Evolutionary conservation across 306 rosid genomes (phyloP).

Genomic region (Castanospermum australe): DNA sequence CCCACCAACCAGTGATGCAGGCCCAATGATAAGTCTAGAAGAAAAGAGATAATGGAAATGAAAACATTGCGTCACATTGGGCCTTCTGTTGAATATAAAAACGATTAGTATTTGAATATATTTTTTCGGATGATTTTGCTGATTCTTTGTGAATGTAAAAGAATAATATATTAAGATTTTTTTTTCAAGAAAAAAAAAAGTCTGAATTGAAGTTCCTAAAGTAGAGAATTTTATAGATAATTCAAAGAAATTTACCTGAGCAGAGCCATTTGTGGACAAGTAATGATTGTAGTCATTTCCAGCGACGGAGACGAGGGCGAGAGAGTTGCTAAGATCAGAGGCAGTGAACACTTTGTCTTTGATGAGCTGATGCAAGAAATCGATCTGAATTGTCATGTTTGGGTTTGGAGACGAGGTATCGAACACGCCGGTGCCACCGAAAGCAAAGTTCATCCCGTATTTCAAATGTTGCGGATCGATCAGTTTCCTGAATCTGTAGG

Average conservation of each 20-base stretch:
- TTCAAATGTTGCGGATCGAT: constrained; percentile 37
- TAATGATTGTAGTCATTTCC: constrained; percentile 66
- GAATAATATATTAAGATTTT: background rate
- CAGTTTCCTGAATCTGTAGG: constrained; percentile 50
- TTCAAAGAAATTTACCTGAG: constrained; percentile 1
- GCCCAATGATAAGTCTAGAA: no score
- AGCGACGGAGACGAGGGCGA: constrained; percentile 56
- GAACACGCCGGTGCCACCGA: constrained; percentile 78
- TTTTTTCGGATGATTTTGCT: no score
- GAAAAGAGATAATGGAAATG: no score
- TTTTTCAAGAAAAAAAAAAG: background rate
- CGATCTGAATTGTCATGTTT: constrained; percentile 71
- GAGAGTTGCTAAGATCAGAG: constrained; percentile 46
- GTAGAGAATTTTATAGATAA: no score
- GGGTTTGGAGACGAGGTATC: constrained; percentile 43
- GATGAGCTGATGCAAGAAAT: constrained; percentile 46
- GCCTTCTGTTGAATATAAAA: no score
- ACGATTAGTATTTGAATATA: no score
- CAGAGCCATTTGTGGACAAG: constrained; percentile 34
- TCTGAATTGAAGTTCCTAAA: no score
- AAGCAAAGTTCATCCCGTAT: constrained; percentile 78
- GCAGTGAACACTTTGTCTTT: constrained; percentile 31
- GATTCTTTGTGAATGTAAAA: no score
- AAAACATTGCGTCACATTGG: no score
- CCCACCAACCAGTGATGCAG: no score